Base-by-base conservation (phyloP, 768 basidiomycete species). In the Tricholoma hemisulphureum region DNA sequence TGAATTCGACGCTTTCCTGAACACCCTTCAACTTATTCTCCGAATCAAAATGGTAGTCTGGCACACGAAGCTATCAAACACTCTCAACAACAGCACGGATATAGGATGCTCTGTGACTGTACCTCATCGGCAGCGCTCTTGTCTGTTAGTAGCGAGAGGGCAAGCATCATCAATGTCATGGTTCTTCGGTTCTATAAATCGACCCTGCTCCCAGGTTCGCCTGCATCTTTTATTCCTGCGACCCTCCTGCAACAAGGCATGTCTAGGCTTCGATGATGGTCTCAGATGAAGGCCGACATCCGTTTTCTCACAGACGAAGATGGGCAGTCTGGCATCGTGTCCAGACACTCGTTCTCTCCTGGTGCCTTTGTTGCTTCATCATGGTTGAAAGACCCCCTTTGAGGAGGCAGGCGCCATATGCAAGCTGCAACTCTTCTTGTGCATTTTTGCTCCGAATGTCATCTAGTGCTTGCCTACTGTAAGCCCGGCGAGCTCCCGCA, bases 391-490 rank as follows among this genome's bases (percentile, higher is more conserved):
- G 76, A 71, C 13, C 78, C n/a, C 78, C 52, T 84, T 95, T 52
- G 89, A 95, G 73, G 77, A 77, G 7, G 83, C 85, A 0, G 94
- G 95, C 0, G 93, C 91, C 1, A 71, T 71, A 3, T 96, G 94
- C 71, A 78, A 80, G 57, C 77, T 93, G 26, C 77, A 77, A 63
- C 66, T 75, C 0, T 97, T 94, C 80, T 69, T 86, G 24, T 8
- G 41, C 13, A 91, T 89, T 6, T 95, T 92, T 67, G 80, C 91
- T 3, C 94, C 95, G 9, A 93, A 96, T 66, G 87, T 96, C 45
- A 80, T 96, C 57, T 96, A 93, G 86, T 93, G 95, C 80, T 91
- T 39, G 95, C 85, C 0, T 96, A 94, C 69, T 91, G 86, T 59
- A 85, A 77, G 18, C 83, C 85, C 0, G 82, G 81, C 24, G 95